Conservation (phyloP, 495 filamentous ascomycete species). For the Tricharina praecox region DNA sequence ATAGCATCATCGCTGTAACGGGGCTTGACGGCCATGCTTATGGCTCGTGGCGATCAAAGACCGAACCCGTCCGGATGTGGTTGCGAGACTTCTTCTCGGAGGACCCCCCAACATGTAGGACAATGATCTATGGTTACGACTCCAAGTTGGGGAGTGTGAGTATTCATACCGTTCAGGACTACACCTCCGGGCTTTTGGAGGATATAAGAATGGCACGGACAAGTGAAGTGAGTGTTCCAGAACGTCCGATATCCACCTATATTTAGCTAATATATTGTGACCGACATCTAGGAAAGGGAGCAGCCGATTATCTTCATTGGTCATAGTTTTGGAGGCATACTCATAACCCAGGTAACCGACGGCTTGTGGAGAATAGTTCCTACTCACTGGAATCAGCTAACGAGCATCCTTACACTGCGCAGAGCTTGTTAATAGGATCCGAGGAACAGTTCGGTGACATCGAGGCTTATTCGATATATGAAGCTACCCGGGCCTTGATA, state of each 20-base stretch:
- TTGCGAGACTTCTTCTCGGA: constrained; percentile 7
- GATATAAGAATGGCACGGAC: constrained; percentile 7
- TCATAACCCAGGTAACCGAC: constrained; percentile 10
- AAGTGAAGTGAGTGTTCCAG: constrained; percentile 3
- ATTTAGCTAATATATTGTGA: neutral
- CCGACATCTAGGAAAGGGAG: neutral
- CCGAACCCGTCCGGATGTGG: constrained; percentile 4
- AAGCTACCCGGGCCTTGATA: neutral
- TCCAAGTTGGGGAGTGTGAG: neutral
- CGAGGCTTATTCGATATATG: neutral
- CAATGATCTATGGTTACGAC: constrained; percentile 7
- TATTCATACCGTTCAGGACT: constrained; percentile 4
- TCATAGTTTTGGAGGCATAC: constrained; percentile 9
- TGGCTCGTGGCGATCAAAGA: constrained; percentile 7
- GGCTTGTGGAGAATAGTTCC: neutral
- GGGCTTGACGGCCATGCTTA: constrained; percentile 4
- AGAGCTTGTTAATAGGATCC: neutral
- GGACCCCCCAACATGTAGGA: constrained; percentile 9
- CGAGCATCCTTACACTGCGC: neutral
- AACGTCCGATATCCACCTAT: neutral
- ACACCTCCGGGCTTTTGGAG: neutral
- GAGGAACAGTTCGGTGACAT: neutral
- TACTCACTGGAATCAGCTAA: neutral
- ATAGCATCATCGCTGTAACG: constrained; percentile 4
- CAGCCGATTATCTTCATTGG: constrained; percentile 10